These are phyloP conservation scores for Ophiostoma ips DNA, from an alignment of 2,329 filamentous ascomycete species.

Conservation along the genomic window DNA sequence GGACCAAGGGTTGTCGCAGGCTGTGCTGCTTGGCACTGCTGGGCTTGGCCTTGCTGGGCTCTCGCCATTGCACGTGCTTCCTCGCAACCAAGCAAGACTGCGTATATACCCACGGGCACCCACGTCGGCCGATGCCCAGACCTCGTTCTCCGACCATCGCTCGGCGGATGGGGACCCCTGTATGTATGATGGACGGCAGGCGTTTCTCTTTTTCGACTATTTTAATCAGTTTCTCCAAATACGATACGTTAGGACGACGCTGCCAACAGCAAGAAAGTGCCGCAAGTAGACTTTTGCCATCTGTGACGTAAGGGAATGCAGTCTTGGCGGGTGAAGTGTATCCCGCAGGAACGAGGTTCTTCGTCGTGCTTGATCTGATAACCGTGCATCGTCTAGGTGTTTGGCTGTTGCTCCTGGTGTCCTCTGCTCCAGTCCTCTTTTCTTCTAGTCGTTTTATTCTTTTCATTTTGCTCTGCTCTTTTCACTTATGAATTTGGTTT, in stretches of 20 bases:
- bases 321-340: no score
- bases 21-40: no score
- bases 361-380: neutral
- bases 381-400: neutral
- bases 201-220: conserved; percentile 8
- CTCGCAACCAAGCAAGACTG: no score
- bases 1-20: neutral
- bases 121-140: neutral
- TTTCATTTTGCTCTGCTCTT: neutral
- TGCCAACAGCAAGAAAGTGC: neutral
- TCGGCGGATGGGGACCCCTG: conserved; percentile 2
- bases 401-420: neutral
- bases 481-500: no score
- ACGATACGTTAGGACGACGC: conserved; percentile 6
- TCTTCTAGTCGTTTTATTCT: neutral
- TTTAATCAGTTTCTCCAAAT: neutral
- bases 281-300: neutral
- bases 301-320: neutral
- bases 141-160: neutral
- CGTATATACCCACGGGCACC: no score
- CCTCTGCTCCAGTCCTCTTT: neutral
- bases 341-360: no score
- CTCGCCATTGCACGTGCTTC: no score
- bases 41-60: no score
- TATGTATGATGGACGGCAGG: conserved; percentile 16